Evolutionary conservation across 805 yeast species (phyloP).

Genomic region (Candida awuae): DNA sequence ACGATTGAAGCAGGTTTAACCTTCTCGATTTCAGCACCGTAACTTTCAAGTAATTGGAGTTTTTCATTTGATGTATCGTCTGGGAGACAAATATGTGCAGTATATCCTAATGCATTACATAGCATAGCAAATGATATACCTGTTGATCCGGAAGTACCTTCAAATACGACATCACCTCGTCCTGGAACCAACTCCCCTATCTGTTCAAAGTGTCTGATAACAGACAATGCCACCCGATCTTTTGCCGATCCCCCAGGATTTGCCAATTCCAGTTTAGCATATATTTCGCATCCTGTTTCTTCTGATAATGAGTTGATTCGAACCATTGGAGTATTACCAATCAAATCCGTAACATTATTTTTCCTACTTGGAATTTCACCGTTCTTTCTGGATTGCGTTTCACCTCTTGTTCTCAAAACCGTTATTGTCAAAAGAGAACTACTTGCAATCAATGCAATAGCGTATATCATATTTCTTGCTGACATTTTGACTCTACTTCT

Average conservation of each 20-base stretch:
- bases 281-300: conserved; percentile 71
- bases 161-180: conserved; percentile 70
- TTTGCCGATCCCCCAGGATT: conserved; percentile 97
- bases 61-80: conserved; percentile 89
- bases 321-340: conserved; percentile 87
- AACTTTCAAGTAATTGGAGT: conserved; percentile 54
- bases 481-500: not conserved
- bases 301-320: conserved; percentile 61
- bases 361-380: conserved; percentile 13
- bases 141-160: conserved; percentile 95
- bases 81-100: conserved; percentile 88
- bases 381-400: not conserved
- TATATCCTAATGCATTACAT: conserved; percentile 83
- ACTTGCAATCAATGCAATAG: conserved; percentile 6
- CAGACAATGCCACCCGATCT: conserved; percentile 85
- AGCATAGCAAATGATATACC: conserved; percentile 90
- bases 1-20: conserved; percentile 95
- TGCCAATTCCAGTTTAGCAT: conserved; percentile 75
- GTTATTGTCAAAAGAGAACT: conserved; percentile 7
- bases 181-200: conserved; percentile 50
- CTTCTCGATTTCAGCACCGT: conserved; percentile 77
- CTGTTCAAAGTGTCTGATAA: conserved; percentile 61
- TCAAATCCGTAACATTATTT: conserved; percentile 40
- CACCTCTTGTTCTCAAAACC: not conserved
- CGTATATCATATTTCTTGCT: not conserved